phyloP scores from a whole-genome alignment of 345 rosid species.

The Carallia brachiata region DNA sequence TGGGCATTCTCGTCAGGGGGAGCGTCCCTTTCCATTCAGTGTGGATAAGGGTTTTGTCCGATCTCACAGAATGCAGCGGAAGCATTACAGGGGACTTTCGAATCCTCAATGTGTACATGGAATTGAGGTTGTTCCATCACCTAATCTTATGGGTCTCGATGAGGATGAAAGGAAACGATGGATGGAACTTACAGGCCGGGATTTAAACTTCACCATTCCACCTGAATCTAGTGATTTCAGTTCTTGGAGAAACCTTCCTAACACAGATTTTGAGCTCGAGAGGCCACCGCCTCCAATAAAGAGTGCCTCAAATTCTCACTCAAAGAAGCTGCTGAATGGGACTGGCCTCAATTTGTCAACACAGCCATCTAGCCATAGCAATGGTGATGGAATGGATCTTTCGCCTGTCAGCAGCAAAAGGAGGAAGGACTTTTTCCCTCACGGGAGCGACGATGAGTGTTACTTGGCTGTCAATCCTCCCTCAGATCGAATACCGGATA shows the following conservation, averaged over 20 bases:
- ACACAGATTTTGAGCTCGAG: constrained; percentile 32
- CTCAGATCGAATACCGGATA: constrained; percentile 29
- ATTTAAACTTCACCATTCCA: constrained; percentile 22
- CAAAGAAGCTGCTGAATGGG: constrained; percentile 29
- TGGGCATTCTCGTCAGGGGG: constrained; percentile 34
- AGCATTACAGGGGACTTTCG: constrained; percentile 31
- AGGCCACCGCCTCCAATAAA: constrained; percentile 49
- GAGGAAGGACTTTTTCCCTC: constrained; percentile 28
- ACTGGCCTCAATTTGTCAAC: constrained; percentile 27
- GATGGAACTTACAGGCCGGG: constrained; percentile 31
- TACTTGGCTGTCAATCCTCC: constrained; percentile 21
- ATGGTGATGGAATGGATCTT: constrained; percentile 23
- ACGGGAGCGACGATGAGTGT: constrained; percentile 37
- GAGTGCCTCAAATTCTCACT: constrained; percentile 45
- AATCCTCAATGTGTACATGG: constrained; percentile 33
- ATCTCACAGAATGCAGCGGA: constrained; percentile 30
- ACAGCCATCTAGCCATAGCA: constrained; percentile 21
- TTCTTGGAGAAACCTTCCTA: constrained; percentile 31
- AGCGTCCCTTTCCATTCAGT: constrained; percentile 28
- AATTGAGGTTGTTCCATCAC: constrained; percentile 26
- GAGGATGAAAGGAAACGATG: constrained; percentile 31
- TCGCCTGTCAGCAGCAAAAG: constrained; percentile 27
- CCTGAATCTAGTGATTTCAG: constrained; percentile 25
- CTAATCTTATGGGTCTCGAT: constrained; percentile 25
- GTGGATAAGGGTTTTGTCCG: constrained; percentile 26